phyloP scores from a whole-genome alignment of 2,329 filamentous ascomycete genomes.

The Aspergillus viridinutans region DNA sequence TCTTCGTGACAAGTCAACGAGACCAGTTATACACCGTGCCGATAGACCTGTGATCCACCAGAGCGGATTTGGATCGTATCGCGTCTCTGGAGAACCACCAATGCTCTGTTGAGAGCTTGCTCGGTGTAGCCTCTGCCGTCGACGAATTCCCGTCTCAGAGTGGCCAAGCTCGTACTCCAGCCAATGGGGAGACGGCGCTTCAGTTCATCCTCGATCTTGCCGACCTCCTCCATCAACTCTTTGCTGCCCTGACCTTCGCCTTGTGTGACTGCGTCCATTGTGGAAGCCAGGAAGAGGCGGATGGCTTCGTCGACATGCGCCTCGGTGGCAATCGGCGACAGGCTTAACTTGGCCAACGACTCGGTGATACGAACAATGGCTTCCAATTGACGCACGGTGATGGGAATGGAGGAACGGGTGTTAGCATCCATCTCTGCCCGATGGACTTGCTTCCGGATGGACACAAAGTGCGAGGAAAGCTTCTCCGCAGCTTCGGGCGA shows the following conservation, averaged over 20 bases:
- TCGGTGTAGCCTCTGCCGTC: constrained; percentile 88
- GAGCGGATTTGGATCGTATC: constrained; percentile 62
- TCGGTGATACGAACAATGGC: constrained; percentile 97
- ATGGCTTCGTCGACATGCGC: constrained; percentile 96
- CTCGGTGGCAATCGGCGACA: constrained; percentile 83
- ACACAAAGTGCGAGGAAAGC: constrained; percentile 93
- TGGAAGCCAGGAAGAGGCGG: constrained; percentile 88
- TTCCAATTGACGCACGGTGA: constrained; percentile 94
- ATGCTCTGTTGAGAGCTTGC: constrained; percentile 73
- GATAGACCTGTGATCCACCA: constrained; percentile 47
- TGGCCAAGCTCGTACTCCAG: constrained; percentile 88
- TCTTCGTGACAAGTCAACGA: constrained; percentile 4
- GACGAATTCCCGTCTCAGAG: constrained; percentile 83
- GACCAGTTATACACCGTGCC: constrained; percentile 38
- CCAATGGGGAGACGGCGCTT: constrained; percentile 85
- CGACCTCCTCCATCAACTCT: constrained; percentile 86
- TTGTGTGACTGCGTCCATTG: constrained; percentile 96
- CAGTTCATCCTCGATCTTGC: constrained; percentile 82
- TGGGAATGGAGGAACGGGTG: constrained; percentile 86
- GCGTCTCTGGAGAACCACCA: constrained; percentile 80
- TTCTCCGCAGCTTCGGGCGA: constrained; percentile 91
- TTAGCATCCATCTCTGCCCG: constrained; percentile 86
- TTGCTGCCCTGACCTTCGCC: constrained; percentile 77
- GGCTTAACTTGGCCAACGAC: constrained; percentile 83
- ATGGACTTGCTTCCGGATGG: constrained; percentile 90